These are phyloP conservation scores for Talaromyces sp. DNA, from an alignment of 2,329 filamentous ascomycete genomes.

Conservation along the genomic window DNA sequence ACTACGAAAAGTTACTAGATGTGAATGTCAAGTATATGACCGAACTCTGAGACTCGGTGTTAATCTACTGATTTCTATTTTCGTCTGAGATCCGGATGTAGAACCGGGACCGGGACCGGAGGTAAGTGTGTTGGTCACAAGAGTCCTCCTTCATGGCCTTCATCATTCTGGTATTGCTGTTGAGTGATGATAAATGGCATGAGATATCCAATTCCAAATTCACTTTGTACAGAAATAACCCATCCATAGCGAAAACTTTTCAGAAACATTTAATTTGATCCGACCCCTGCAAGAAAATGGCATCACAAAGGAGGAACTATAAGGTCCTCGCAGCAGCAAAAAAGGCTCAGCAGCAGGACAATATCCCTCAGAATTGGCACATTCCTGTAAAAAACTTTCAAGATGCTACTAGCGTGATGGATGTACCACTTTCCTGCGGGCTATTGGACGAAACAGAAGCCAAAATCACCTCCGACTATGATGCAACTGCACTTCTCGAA, in stretches of 20 bases:
- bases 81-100: neutral
- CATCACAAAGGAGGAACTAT: neutral
- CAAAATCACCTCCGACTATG: conserved; percentile 10
- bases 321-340: conserved; percentile 2
- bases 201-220: neutral
- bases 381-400: neutral
- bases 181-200: neutral
- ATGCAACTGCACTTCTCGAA: conserved; percentile 7
- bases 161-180: neutral
- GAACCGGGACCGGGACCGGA: conserved; percentile 2
- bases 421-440: conserved; percentile 13
- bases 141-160: neutral
- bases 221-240: neutral
- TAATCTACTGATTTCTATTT: neutral
- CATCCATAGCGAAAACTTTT: neutral
- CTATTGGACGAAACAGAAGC: conserved; percentile 6
- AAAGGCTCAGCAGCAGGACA: neutral
- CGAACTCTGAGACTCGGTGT: neutral
- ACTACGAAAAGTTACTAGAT: neutral
- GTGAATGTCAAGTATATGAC: neutral
- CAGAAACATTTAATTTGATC: neutral
- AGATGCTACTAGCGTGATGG: conserved; percentile 7
- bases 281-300: neutral
- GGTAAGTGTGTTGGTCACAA: neutral
- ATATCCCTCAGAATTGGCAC: neutral